Evolutionary conservation across 2,329 filamentous ascomycete species (phyloP).

Genomic region (Fusarium oligoseptatum): DNA sequence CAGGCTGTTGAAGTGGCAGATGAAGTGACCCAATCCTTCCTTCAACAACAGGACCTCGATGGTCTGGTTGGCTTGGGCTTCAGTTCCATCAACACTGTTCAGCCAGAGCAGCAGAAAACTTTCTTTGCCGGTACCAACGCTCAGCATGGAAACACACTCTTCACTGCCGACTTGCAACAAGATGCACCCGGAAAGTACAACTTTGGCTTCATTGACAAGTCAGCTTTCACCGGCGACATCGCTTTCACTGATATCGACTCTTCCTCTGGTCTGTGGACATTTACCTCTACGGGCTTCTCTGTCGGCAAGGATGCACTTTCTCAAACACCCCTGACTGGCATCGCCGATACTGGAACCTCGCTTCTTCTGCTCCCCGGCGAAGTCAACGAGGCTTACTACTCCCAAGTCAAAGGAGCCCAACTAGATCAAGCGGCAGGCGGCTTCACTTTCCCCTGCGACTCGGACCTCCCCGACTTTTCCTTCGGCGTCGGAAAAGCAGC

Average conservation of each 20-base stretch:
- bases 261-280: constrained; percentile 74
- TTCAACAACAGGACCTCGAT: constrained; percentile 54
- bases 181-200: constrained; percentile 73
- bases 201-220: constrained; percentile 77
- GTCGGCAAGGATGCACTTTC: constrained; percentile 42
- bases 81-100: constrained; percentile 58
- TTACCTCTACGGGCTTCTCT: constrained; percentile 52
- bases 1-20: constrained; percentile 61
- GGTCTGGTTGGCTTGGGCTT: constrained; percentile 61
- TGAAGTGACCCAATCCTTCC: constrained; percentile 56
- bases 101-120: constrained; percentile 57
- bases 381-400: constrained; percentile 65
- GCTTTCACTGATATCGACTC: constrained; percentile 72
- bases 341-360: constrained; percentile 74
- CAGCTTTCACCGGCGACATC: constrained; percentile 73
- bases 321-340: constrained; percentile 53
- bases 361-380: constrained; percentile 70
- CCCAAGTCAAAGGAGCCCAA: constrained; percentile 58
- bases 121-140: constrained; percentile 55
- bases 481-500: constrained; percentile 69
- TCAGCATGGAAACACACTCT: constrained; percentile 57
- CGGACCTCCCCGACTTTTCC: constrained; percentile 61
- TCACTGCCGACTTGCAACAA: constrained; percentile 77
- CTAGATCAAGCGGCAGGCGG: constrained; percentile 58
- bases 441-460: constrained; percentile 61